Conservation (phyloP, 2,329 filamentous ascomycete genomes). For the Ophiostoma novo-ulmi region DNA sequence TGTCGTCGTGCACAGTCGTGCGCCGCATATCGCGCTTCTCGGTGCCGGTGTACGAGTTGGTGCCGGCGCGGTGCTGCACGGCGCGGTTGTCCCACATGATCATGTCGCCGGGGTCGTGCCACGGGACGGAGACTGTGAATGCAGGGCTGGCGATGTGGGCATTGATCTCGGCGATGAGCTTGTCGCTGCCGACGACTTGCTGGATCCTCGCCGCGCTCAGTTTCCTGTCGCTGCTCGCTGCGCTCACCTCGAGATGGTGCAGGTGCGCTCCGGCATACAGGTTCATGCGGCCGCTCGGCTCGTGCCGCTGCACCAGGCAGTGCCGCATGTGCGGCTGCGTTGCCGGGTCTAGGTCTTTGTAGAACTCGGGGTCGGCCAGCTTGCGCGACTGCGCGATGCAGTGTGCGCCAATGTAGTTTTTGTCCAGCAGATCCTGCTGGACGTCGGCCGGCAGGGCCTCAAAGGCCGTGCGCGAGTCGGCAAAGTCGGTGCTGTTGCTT, state of each 20-base stretch:
- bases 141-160: neutral
- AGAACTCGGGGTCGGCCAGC: constrained; percentile 32
- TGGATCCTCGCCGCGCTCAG: neutral
- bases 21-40: constrained; percentile 50
- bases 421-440: neutral
- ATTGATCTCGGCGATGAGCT: neutral
- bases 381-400: constrained; percentile 9
- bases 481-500: neutral
- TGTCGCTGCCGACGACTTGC: neutral
- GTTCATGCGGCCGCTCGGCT: constrained; percentile 47
- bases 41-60: constrained; percentile 45
- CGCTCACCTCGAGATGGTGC: constrained; percentile 43
- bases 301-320: constrained; percentile 47
- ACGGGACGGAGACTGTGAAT: constrained; percentile 40
- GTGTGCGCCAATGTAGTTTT: neutral
- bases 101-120: constrained; percentile 47
- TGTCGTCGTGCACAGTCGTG: constrained; percentile 49
- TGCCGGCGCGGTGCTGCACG: constrained; percentile 50
- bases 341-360: constrained; percentile 37
- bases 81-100: constrained; percentile 57
- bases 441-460: neutral
- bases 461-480: constrained; percentile 37
- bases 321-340: constrained; percentile 42
- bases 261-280: constrained; percentile 50
- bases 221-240: neutral